Evolutionary conservation across 805 yeast genomes (phyloP).

Genomic region (Komagataella phaffii): DNA sequence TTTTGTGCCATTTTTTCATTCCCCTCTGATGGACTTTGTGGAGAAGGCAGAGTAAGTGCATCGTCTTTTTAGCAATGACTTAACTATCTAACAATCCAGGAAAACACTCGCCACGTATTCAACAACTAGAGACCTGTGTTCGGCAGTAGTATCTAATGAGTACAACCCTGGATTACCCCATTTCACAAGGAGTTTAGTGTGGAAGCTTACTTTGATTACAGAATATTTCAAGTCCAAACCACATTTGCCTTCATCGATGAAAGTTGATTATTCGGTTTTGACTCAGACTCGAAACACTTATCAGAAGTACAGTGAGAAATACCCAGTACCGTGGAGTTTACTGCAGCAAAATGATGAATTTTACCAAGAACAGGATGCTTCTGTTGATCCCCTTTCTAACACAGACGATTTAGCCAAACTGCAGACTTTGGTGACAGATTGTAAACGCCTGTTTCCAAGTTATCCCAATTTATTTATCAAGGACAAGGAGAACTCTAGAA

Average conservation of each 20-base stretch:
- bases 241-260: not conserved
- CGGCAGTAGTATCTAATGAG: slow-evolving; percentile 2
- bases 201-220: slow-evolving; percentile 10
- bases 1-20: not conserved
- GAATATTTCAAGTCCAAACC: slow-evolving; percentile 2
- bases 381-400: slow-evolving; percentile 6
- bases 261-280: slow-evolving; percentile 7
- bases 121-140: slow-evolving; percentile 2
- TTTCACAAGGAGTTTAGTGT: slow-evolving; percentile 12
- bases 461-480: slow-evolving; percentile 16
- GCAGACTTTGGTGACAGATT: slow-evolving; percentile 31
- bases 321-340: slow-evolving; percentile 20
- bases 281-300: slow-evolving; percentile 9
- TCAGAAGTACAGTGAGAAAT: slow-evolving; percentile 9
- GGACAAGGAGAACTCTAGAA: slow-evolving; percentile 10
- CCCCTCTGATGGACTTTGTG: not conserved
- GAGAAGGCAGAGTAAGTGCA: slow-evolving; percentile 1
- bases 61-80: not conserved
- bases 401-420: slow-evolving; percentile 25
- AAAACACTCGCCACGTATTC: slow-evolving; percentile 2
- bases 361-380: slow-evolving; percentile 11
- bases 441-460: slow-evolving; percentile 38
- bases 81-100: not conserved
- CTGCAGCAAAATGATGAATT: slow-evolving; percentile 12
- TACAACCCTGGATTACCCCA: slow-evolving; percentile 6